Conservation (phyloP, 306 rosid genomes). For the Cicer yamashitae region DNA sequence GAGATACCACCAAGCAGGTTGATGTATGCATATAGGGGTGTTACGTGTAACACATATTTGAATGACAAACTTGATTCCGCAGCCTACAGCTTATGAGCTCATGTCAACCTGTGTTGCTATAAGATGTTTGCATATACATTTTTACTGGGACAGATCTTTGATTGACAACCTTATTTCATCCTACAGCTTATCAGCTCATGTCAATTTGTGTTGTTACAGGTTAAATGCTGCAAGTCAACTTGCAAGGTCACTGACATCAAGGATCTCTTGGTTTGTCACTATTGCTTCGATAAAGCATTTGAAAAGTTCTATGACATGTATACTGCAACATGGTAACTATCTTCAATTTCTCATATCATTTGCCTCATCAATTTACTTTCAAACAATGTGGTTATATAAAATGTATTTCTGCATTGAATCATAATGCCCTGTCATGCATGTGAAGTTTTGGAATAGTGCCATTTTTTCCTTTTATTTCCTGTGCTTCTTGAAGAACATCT, state of each 20-base stretch:
- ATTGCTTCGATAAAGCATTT: slow-evolving; percentile 84
- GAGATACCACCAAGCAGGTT: not conserved
- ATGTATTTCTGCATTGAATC: slow-evolving; percentile 12
- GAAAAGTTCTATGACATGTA: slow-evolving; percentile 91
- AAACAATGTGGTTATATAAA: slow-evolving; percentile 20
- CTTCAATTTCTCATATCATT: slow-evolving; percentile 11
- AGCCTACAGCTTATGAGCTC: slow-evolving; percentile 26
- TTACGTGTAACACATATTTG: slow-evolving; percentile 3
- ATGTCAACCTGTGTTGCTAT: slow-evolving; percentile 35
- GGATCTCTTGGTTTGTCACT: slow-evolving; percentile 78
- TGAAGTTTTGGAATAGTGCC: slow-evolving; percentile 4
- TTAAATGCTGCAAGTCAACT: slow-evolving; percentile 89
- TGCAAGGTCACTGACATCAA: slow-evolving; percentile 80
- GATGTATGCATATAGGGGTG: not conserved
- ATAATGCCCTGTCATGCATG: not conserved
- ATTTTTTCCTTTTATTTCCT: not conserved
- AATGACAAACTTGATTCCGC: slow-evolving; percentile 1
- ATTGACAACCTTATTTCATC: slow-evolving; percentile 32
- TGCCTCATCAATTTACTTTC: slow-evolving; percentile 18
- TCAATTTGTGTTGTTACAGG: slow-evolving; percentile 53
- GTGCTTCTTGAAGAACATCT: not conserved
- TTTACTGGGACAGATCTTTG: slow-evolving; percentile 12
- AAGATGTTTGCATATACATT: slow-evolving; percentile 46
- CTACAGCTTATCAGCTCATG: slow-evolving; percentile 28
- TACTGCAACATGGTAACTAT: slow-evolving; percentile 80